Conservation (phyloP, 768 basidiomycete species). For the Boletus barrowsii region DNA sequence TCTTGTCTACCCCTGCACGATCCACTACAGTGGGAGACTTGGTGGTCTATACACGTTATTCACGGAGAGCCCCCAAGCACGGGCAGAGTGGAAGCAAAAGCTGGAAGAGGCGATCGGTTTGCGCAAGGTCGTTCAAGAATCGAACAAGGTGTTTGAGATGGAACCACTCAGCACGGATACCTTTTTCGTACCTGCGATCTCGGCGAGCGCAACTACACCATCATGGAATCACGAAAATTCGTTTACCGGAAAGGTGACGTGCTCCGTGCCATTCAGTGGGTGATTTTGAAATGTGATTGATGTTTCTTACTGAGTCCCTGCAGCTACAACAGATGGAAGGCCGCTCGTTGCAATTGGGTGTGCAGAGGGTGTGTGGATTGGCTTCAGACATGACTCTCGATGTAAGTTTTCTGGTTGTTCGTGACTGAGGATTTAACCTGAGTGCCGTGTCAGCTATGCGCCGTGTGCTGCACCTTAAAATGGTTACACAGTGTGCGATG, state of each 20-base stretch:
- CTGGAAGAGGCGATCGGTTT: slow-evolving; percentile 85
- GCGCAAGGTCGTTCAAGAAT: slow-evolving; percentile 84
- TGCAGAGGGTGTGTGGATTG: slow-evolving; percentile 95
- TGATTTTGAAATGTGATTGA: neutral
- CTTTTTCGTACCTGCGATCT: slow-evolving; percentile 72
- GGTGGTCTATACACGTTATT: slow-evolving; percentile 87
- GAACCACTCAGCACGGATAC: slow-evolving; percentile 87
- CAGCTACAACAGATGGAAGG: slow-evolving; percentile 81
- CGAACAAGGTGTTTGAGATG: slow-evolving; percentile 92
- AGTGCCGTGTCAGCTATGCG: slow-evolving; percentile 62
- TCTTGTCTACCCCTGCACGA: slow-evolving; percentile 80
- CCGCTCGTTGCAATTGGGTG: slow-evolving; percentile 91
- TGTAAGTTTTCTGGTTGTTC: slow-evolving; percentile 42
- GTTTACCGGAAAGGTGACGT: slow-evolving; percentile 84
- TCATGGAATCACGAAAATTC: slow-evolving; percentile 68
- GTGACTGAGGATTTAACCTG: slow-evolving; percentile 3
- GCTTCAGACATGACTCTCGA: slow-evolving; percentile 81
- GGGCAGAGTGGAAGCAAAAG: slow-evolving; percentile 87
- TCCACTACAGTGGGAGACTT: slow-evolving; percentile 84
- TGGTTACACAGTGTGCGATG: slow-evolving; percentile 94
- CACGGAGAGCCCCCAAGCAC: slow-evolving; percentile 72
- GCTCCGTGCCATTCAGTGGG: slow-evolving; percentile 88
- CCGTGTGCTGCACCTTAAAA: slow-evolving; percentile 88
- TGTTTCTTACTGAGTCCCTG: slow-evolving; percentile 9
- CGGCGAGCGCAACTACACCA: slow-evolving; percentile 42